phyloP scores from a whole-genome alignment of 768 basidiomycete genomes.

The Boletus pseudo-olivaceus region DNA sequence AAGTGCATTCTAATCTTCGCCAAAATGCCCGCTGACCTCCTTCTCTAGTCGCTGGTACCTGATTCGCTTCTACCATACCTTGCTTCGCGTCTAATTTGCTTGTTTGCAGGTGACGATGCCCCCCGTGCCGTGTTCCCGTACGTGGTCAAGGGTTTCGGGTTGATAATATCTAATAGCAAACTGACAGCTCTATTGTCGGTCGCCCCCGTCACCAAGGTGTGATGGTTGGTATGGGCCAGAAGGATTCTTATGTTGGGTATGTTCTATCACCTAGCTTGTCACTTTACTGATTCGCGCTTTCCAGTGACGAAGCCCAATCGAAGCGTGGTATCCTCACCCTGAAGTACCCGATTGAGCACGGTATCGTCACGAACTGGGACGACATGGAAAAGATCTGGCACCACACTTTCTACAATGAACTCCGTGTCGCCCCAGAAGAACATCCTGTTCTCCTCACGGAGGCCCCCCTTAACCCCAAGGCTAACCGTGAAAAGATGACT shows the following conservation, averaged over 20 bases:
- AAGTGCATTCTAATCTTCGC: slow-evolving; percentile 35
- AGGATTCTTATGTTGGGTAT: slow-evolving; percentile 94
- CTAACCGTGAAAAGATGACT: slow-evolving; percentile 72
- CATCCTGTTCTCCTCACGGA: slow-evolving; percentile 71
- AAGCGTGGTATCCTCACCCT: slow-evolving; percentile 93
- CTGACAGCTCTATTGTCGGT: slow-evolving; percentile 80
- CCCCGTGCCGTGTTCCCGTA: slow-evolving; percentile 95
- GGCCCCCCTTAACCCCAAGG: slow-evolving; percentile 70
- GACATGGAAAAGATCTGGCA: slow-evolving; percentile 99
- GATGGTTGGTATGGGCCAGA: slow-evolving; percentile 97
- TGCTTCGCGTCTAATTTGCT: slow-evolving; percentile 3
- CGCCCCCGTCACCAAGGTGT: slow-evolving; percentile 93
- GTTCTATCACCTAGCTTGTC: slow-evolving; percentile 1
- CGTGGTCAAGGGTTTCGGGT: slow-evolving; percentile 33
- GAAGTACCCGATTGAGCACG: slow-evolving; percentile 93
- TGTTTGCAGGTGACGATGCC: slow-evolving; percentile 75
- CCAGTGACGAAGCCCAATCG: slow-evolving; percentile 85
- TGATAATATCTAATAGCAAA: slow-evolving; percentile 9
- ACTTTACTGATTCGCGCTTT: slow-evolving; percentile 9
- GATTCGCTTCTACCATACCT: neutral
- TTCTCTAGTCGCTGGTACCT: slow-evolving; percentile 59
- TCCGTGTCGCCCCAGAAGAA: slow-evolving; percentile 75
- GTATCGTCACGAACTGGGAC: slow-evolving; percentile 97
- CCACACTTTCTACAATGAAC: slow-evolving; percentile 89
- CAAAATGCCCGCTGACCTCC: slow-evolving; percentile 18